These are phyloP conservation scores for Mycena venus DNA, from an alignment of 768 basidiomycete species.

Conservation along the genomic window DNA sequence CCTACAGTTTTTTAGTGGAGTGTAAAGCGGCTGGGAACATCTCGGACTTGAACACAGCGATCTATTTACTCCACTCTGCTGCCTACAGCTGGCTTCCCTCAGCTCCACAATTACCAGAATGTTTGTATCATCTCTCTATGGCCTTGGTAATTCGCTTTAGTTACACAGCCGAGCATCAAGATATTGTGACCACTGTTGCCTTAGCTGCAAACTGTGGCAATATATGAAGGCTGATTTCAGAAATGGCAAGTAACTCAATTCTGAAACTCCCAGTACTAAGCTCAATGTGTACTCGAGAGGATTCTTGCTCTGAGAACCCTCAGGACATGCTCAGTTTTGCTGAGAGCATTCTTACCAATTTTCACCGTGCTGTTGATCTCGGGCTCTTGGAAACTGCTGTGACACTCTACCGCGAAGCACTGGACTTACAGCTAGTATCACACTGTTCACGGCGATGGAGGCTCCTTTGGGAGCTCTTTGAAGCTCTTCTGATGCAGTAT, in stretches of 20 bases:
- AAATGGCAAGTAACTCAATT: too few species aligned
- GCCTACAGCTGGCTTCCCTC: not conserved
- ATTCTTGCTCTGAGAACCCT: too few species aligned
- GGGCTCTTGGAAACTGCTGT: not conserved
- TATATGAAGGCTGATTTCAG: not conserved
- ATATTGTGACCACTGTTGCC: not conserved
- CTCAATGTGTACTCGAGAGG: too few species aligned
- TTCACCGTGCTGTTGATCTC: not conserved
- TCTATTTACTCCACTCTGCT: not conserved
- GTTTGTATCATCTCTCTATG: not conserved
- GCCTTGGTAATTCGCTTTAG: not conserved
- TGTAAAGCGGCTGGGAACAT: constrained; percentile 1
- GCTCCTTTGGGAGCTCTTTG: not conserved
- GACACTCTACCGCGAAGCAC: not conserved
- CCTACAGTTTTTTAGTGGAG: not conserved
- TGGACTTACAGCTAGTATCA: not conserved
- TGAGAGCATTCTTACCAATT: not conserved
- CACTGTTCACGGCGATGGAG: not conserved
- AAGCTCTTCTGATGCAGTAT: not conserved
- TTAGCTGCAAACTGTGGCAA: not conserved
- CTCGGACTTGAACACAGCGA: not conserved
- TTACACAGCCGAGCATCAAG: not conserved
- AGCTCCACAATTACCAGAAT: not conserved
- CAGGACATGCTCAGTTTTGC: too few species aligned
- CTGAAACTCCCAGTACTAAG: too few species aligned